Evolutionary conservation across 768 basidiomycete species (phyloP), one percentile per base, ranked within the genome.

Genomic region (Amanita exitialis): DNA sequence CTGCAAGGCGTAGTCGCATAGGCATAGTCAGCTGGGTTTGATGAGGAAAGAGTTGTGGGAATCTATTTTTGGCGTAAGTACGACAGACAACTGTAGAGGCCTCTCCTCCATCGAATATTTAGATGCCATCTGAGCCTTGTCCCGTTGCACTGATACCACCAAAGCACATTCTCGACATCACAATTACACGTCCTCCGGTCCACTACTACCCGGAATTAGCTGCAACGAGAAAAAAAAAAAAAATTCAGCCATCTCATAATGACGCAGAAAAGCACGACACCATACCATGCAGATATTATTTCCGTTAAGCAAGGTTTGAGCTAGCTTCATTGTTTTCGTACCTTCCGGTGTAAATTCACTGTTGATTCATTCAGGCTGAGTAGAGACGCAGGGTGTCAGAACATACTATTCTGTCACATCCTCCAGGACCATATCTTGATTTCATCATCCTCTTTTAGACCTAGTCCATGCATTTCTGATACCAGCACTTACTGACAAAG

Each of bases 241-340:
- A 30, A 32, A 10, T 0, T 32, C 32, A 32, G 32, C 13, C 13
- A 5, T 10, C 7, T 6, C 1, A 12, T 25, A 8, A 46, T 10
- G 36, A 20, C n/a, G 30, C 28, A 44, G 13, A 25, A 15, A 12
- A 36, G 28, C 13, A 34, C 4, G 6, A 34, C 47, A 41, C 64
- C 83, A 51, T 57, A 90, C 93, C 84, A 97, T 95, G 62, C 92
- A 95, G 37, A 99, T 97, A 57, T 95, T 93, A 69, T 92, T 95
- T 12, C 92, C 92, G 61, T 95, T 95, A 53, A 95, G 67, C 39
- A 95, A 72, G 15, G 92, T 95, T 68, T 96, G 91, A 1, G 84
- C 79, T 9, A 97, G 76, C 53, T 82, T 77, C 3, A 88, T 96
- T 62, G 78, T 80, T 65, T 86, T 91, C 54, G 71, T 80, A 23